Conservation (phyloP, 192 early-diverging fungal species). For the Podila minutissima region DNA sequence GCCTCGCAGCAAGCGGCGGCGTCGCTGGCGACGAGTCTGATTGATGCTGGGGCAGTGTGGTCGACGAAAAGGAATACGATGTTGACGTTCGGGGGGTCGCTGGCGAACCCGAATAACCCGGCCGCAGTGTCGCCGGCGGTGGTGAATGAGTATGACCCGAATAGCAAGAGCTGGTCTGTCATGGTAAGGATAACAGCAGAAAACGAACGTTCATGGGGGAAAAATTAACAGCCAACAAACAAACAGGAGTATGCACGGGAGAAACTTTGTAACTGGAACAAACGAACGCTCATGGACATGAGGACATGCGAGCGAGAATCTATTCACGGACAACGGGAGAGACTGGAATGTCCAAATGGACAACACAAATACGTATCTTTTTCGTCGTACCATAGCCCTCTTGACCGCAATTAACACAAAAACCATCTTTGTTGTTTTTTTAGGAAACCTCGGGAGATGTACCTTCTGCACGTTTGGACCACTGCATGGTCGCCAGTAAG, state of each 20-base stretch:
- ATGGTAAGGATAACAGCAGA: constrained; percentile 20
- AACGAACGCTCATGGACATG: no score
- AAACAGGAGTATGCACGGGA: not conserved
- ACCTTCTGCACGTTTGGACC: not conserved
- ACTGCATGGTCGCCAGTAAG: not conserved
- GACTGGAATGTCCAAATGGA: no score
- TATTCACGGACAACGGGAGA: no score
- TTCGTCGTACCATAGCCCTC: not conserved
- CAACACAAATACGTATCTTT: no score
- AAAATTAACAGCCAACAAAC: not conserved
- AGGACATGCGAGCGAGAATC: no score
- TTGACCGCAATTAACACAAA: not conserved
- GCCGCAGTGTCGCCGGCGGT: constrained; percentile 2
- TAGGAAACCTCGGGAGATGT: not conserved
- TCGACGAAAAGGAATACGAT: constrained; percentile 14
- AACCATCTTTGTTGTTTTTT: not conserved
- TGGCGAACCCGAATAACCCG: constrained; percentile 7
- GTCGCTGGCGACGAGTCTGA: constrained; percentile 21
- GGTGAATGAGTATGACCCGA: constrained; percentile 21
- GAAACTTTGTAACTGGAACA: no score
- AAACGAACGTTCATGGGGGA: not conserved
- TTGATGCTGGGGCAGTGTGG: constrained; percentile 36
- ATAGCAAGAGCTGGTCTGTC: constrained; percentile 20
- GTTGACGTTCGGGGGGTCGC: constrained; percentile 41
- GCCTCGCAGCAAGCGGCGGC: constrained; percentile 12